Conservation (phyloP, 371 early-diverging fungal species). For the Lichtheimia ornata region DNA sequence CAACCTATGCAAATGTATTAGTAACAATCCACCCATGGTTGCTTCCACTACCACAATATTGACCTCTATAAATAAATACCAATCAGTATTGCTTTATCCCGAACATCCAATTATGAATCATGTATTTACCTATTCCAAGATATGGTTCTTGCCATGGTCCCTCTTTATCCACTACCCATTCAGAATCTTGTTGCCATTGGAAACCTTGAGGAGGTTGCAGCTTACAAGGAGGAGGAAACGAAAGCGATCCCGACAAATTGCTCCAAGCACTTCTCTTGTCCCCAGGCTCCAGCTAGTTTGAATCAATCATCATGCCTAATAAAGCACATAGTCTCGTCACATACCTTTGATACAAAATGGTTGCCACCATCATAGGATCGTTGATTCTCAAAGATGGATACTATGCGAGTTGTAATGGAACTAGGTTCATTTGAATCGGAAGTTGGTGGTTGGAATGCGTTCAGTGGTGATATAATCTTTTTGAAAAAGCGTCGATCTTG, state of each 20-base stretch:
- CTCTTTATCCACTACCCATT: conserved; percentile 34
- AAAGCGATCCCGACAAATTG: conserved; percentile 25
- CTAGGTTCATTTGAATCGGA: conserved; percentile 8
- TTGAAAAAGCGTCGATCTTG: conserved; percentile 14
- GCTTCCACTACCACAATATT: neutral
- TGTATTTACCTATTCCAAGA: conserved; percentile 28
- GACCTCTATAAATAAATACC: conserved; percentile 9
- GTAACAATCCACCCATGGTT: neutral
- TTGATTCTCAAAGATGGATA: conserved; percentile 21
- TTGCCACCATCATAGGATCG: conserved; percentile 34
- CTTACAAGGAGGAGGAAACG: conserved; percentile 18
- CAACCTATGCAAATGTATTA: conserved; percentile 1
- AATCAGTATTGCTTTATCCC: neutral
- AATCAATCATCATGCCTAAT: neutral
- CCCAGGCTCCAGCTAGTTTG: conserved; percentile 1
- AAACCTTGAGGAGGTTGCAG: conserved; percentile 34
- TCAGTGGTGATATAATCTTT: conserved; percentile 13
- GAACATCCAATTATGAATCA: neutral
- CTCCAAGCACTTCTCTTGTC: conserved; percentile 26
- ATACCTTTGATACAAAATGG: conserved; percentile 34
- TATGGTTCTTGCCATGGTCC: conserved; percentile 45
- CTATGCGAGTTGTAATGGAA: neutral
- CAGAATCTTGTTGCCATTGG: conserved; percentile 31
- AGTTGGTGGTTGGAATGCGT: neutral
- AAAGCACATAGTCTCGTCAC: neutral